Conservation (phyloP, 2,329 filamentous ascomycete genomes). For the Zopfia rhizophila region DNA sequence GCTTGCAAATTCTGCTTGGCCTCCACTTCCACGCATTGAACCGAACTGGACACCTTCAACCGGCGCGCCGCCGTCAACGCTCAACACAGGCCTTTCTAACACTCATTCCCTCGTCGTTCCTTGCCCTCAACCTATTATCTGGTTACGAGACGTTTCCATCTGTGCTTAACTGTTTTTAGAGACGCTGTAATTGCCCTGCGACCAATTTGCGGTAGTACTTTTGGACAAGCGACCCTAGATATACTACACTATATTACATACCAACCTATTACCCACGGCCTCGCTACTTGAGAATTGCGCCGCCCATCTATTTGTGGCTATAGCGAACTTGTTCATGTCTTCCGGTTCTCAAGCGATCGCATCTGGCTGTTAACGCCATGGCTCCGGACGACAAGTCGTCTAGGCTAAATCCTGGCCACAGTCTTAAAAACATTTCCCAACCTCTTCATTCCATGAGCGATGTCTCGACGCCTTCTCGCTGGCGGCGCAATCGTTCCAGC, state of each 20-base stretch:
- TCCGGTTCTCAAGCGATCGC: conserved; percentile 18
- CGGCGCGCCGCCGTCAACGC: conserved; percentile 22
- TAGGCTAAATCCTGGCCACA: conserved; percentile 26
- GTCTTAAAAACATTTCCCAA: conserved; percentile 34
- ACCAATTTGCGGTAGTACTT: conserved; percentile 22
- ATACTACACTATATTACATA: no score
- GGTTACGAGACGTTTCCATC: conserved; percentile 5
- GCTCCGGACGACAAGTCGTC: conserved; percentile 32
- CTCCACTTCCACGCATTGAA: conserved; percentile 12
- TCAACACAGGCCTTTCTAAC: conserved; percentile 21
- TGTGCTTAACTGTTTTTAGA: conserved; percentile 18
- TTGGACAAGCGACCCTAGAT: conserved; percentile 18
- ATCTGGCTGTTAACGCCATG: conserved; percentile 38
- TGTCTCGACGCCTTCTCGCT: conserved; percentile 42
- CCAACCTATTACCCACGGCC: conserved; percentile 16
- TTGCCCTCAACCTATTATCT: conserved; percentile 1
- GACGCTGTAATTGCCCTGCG: conserved; percentile 19
- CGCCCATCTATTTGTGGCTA: conserved; percentile 9
- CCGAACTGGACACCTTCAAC: conserved; percentile 3
- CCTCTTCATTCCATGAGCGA: conserved; percentile 11
- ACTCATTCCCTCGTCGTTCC: conserved; percentile 14
- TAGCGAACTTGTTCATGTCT: conserved; percentile 27
- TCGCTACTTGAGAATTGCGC: conserved; percentile 11
- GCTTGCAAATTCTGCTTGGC: conserved; percentile 21
- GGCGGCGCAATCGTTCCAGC: conserved; percentile 49